A percentile compares a stretch with the other conserved stretches of the same genome.
Conservation (phyloP, 2,329 filamentous ascomycete genomes). For the Kalmusia sp. region DNA sequence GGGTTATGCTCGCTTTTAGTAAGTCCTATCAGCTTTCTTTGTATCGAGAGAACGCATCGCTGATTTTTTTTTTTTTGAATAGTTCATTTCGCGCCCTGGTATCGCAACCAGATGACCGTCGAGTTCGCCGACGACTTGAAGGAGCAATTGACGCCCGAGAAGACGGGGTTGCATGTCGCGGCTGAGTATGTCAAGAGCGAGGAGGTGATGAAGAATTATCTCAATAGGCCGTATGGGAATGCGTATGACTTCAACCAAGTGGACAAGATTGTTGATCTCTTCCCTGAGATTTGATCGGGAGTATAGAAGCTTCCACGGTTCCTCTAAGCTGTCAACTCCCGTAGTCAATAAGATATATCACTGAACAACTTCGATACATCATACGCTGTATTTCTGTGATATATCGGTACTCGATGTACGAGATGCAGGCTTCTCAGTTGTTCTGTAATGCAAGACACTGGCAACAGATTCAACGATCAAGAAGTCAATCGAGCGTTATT, state of each 20-base stretch:
- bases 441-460: no score
- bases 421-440: no score
- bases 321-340: no score
- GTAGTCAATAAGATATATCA: no score
- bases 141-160: conserved; percentile 52
- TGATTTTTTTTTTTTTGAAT: no score
- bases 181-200: conserved; percentile 57
- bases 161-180: conserved; percentile 56
- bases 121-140: conserved; percentile 61
- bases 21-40: conserved; percentile 12
- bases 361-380: no score
- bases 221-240: conserved; percentile 66
- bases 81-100: conserved; percentile 65
- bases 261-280: conserved; percentile 33
- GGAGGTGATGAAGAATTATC: conserved; percentile 55
- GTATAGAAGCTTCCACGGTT: no score
- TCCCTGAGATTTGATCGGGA: conserved; percentile 16
- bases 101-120: conserved; percentile 65
- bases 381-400: no score
- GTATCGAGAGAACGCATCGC: no score
- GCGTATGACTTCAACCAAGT: conserved; percentile 67
- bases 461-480: no score
- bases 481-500: no score
- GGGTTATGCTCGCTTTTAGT: conserved; percentile 55
- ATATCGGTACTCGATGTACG: no score